These are phyloP conservation scores for Porcisia hertigi DNA, from an alignment of 208 protist genomes.

Conservation along the genomic window DNA sequence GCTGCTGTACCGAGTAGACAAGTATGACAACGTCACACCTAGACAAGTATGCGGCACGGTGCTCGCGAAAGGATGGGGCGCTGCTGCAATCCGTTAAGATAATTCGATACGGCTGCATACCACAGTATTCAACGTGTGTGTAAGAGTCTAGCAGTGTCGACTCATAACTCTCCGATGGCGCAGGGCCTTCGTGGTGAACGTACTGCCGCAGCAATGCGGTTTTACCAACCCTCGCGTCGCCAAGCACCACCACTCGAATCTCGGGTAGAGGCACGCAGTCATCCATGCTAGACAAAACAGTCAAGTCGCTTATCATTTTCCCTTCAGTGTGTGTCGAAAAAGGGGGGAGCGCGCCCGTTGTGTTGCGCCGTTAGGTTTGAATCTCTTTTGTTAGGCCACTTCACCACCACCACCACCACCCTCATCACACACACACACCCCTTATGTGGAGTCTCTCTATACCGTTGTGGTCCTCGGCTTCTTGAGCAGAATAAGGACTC, in stretches of 20 bases:
- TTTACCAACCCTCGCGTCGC: slow-evolving; percentile 53
- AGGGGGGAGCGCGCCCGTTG: neutral
- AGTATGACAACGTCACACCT: slow-evolving; percentile 57
- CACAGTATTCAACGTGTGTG: slow-evolving; percentile 35
- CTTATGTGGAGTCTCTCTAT: too few species aligned
- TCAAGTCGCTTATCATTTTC: slow-evolving; percentile 10
- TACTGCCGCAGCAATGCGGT: slow-evolving; percentile 60
- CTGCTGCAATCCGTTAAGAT: slow-evolving; percentile 62
- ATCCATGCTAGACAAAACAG: neutral
- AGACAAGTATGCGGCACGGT: slow-evolving; percentile 57
- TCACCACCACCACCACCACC: too few species aligned
- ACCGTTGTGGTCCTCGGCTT: too few species aligned
- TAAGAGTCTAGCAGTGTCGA: slow-evolving; percentile 61
- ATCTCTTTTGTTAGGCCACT: too few species aligned
- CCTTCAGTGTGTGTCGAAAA: too few species aligned
- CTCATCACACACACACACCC: too few species aligned
- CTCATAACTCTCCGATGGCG: slow-evolving; percentile 24
- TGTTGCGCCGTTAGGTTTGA: too few species aligned
- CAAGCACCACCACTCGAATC: slow-evolving; percentile 46
- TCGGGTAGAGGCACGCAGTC: slow-evolving; percentile 14
- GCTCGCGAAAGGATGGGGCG: slow-evolving; percentile 39
- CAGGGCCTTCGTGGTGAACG: slow-evolving; percentile 28
- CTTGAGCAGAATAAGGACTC: too few species aligned
- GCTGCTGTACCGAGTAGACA: slow-evolving; percentile 64
- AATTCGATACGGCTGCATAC: slow-evolving; percentile 37